phyloP scores from a whole-genome alignment of 2,329 filamentous ascomycete species.

The Verticillium isaacii region DNA sequence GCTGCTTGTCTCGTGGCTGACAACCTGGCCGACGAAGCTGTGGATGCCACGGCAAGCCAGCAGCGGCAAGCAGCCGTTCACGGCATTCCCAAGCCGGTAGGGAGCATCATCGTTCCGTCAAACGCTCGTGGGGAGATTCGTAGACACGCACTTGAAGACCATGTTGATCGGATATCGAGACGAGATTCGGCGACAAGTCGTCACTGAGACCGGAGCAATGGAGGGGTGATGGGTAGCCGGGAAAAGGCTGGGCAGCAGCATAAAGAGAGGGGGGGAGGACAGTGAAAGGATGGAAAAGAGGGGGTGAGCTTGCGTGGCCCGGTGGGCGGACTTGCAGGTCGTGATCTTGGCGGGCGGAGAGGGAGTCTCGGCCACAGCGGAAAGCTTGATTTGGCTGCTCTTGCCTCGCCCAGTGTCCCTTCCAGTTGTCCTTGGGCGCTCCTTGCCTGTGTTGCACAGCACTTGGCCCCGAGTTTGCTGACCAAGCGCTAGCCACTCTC shows the following conservation, averaged over 20 bases:
- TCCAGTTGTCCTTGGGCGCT: neutral
- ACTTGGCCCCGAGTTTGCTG: too few relatives aligned
- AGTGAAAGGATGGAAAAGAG: neutral
- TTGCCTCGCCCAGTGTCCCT: neutral
- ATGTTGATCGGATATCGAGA: neutral
- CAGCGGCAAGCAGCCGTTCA: neutral
- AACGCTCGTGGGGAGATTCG: neutral
- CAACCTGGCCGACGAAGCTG: neutral
- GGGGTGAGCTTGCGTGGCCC: slow-evolving; percentile 2
- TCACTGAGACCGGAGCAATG: neutral
- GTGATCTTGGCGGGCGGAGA: slow-evolving; percentile 7
- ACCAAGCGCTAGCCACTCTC: too few relatives aligned
- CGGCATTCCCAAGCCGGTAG: neutral
- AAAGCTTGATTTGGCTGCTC: slow-evolving; percentile 12
- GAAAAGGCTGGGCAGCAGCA: neutral
- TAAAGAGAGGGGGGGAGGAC: neutral
- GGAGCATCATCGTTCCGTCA: neutral
- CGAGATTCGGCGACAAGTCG: neutral
- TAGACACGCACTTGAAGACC: neutral
- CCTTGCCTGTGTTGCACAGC: neutral
- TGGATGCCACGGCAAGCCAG: too few relatives aligned
- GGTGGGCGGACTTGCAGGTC: slow-evolving; percentile 3
- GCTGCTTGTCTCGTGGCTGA: neutral
- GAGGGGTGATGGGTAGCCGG: neutral
- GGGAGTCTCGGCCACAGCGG: slow-evolving; percentile 11